phyloP scores from a whole-genome alignment of 768 basidiomycete genomes.

The Gyrodon lividus region DNA sequence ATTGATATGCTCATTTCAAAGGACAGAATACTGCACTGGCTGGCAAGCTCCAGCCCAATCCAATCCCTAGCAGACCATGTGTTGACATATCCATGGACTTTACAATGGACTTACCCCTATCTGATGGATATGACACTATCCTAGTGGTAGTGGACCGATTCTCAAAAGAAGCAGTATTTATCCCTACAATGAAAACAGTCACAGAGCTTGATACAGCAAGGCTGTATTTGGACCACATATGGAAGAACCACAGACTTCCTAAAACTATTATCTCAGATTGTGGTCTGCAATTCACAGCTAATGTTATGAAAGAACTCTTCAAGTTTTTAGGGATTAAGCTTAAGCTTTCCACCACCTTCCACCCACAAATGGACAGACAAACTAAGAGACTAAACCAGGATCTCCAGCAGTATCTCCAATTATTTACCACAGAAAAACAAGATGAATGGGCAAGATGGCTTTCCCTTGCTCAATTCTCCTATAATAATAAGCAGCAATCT shows the following conservation, averaged over 20 bases:
- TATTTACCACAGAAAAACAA: slow-evolving; percentile 22
- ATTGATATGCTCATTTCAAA: neutral
- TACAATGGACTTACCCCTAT: neutral
- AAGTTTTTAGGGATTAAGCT: slow-evolving; percentile 19
- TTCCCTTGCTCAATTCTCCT: slow-evolving; percentile 27
- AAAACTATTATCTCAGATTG: too few relatives aligned
- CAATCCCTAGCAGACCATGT: neutral
- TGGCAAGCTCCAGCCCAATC: neutral
- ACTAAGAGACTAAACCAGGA: slow-evolving; percentile 35
- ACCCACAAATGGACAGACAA: slow-evolving; percentile 40
- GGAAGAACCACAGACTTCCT: too few relatives aligned
- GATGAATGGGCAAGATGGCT: slow-evolving; percentile 29
- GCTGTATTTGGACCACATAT: too few relatives aligned
- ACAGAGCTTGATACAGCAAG: too few relatives aligned
- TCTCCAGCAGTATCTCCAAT: slow-evolving; percentile 29
- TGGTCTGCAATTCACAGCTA: too few relatives aligned
- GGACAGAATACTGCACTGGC: neutral
- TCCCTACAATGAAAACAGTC: too few relatives aligned
- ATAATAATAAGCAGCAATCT: slow-evolving; percentile 28
- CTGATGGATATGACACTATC: neutral
- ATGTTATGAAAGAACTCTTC: too few relatives aligned
- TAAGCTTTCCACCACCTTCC: too few relatives aligned
- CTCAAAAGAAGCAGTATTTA: too few relatives aligned
- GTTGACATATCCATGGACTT: neutral
- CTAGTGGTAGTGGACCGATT: too few relatives aligned